Evolutionary conservation across 2,329 filamentous ascomycete species (phyloP).

Genomic region (Diaporthe nobilis): DNA sequence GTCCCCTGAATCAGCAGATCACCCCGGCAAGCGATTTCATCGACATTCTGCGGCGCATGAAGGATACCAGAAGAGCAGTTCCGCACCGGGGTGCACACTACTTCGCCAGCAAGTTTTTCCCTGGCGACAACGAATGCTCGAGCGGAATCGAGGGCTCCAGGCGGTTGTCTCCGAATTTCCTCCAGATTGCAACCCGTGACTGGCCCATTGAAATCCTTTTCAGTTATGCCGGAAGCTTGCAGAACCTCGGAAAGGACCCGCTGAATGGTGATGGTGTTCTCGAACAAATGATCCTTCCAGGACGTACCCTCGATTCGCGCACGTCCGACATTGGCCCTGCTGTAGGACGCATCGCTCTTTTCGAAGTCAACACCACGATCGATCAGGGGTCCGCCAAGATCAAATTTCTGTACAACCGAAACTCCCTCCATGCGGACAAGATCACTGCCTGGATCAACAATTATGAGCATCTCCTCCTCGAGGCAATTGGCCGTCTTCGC

Average conservation of each 20-base stretch:
- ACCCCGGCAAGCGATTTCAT: constrained; percentile 64
- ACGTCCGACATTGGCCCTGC: constrained; percentile 60
- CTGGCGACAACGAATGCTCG: constrained; percentile 46
- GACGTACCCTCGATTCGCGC: constrained; percentile 53
- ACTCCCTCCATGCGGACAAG: constrained; percentile 57
- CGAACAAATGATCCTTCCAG: constrained; percentile 60
- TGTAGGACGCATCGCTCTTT: constrained; percentile 64
- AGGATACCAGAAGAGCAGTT: constrained; percentile 62
- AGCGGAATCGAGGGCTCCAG: constrained; percentile 1
- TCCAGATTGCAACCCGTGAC: constrained; percentile 49
- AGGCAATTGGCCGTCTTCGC: constrained; percentile 58
- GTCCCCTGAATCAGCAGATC: constrained; percentile 62
- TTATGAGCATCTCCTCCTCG: constrained; percentile 62
- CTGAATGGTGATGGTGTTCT: constrained; percentile 60
- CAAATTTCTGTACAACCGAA: constrained; percentile 60
- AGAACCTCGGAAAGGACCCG: constrained; percentile 60
- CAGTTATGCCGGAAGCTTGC: constrained; percentile 66
- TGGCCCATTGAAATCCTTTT: constrained; percentile 72
- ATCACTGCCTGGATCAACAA: constrained; percentile 62
- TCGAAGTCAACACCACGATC: constrained; percentile 64
- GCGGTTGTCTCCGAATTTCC: constrained; percentile 33
- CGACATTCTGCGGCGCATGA: constrained; percentile 65
- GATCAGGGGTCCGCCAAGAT: constrained; percentile 61
- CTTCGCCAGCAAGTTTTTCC: constrained; percentile 54
- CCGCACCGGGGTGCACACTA: constrained; percentile 48